Evolutionary conservation across 1,284 basidiomycete genomes (phyloP).

Genomic region (Ustilago loliicola): DNA sequence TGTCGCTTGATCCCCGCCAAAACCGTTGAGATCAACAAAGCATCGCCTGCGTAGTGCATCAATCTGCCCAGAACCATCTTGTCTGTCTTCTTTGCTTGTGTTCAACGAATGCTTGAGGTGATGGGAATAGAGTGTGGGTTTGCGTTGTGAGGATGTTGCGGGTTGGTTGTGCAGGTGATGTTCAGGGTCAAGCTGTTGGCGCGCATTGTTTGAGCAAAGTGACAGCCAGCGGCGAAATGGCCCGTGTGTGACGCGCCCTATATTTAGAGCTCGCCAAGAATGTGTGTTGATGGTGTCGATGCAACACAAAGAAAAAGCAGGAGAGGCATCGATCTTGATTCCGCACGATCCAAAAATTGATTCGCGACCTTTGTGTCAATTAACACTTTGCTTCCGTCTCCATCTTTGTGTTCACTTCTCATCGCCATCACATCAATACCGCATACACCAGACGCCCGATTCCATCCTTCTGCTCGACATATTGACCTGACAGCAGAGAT

Average conservation of each 20-base stretch:
- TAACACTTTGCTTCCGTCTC: slow-evolving; percentile 3
- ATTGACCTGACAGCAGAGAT: neutral
- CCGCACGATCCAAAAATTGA: neutral
- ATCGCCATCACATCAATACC: neutral
- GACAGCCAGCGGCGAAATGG: slow-evolving; percentile 18
- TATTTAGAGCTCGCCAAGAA: neutral
- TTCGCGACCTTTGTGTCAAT: neutral
- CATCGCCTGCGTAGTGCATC: slow-evolving; percentile 86
- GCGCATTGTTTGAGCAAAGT: slow-evolving; percentile 10
- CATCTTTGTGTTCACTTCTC: neutral
- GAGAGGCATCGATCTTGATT: neutral
- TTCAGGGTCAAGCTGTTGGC: slow-evolving; percentile 1
- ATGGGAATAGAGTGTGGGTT: neutral
- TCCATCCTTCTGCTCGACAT: neutral
- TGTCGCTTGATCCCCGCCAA: slow-evolving; percentile 91
- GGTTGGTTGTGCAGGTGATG: neutral
- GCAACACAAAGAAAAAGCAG: no score
- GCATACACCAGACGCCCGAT: neutral
- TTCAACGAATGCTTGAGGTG: neutral
- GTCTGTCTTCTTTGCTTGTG: neutral
- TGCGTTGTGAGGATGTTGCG: neutral
- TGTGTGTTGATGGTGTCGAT: neutral
- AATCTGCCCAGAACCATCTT: slow-evolving; percentile 76
- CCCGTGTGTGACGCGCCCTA: slow-evolving; percentile 21
- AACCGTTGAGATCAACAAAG: slow-evolving; percentile 86